Base-by-base conservation (phyloP, 1,284 basidiomycete genomes). In the Ceratorhiza oryzae-sativae region DNA sequence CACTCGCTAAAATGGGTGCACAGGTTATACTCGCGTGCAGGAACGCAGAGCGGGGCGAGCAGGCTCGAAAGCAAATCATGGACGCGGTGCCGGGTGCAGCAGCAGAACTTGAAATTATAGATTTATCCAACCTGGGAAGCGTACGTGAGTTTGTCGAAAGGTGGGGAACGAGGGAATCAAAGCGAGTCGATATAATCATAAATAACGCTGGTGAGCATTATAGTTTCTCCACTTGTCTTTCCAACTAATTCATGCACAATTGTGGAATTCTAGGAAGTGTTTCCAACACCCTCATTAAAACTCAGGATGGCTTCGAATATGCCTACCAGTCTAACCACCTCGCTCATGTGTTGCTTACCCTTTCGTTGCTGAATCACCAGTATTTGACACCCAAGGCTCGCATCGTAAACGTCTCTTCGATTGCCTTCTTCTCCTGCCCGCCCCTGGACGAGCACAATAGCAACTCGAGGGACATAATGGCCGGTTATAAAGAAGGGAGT, bases 11-110 rank as follows among this genome's bases (percentile, higher is more conserved):
- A 36, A 79, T 80, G 23, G 79, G 80, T n/a, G 83, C 82, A 0
- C 79, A 79, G 23, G 81, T 83, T 25, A 78, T 84, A 63, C 76
- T 84, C 60, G 76, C 83, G 39, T 82, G 82, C 51, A 77, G 80
- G 65, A 80, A 81, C 70, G 74, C 79, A 36, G 82, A 84, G 68
- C 79, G 81, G 62, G 82, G 80, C 6, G 80, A 82, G 27, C 78
- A 80, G 39, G 83, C 83, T 10, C 79, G 84, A 51, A 74, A 73
- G 20, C 76, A 81, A 56, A 83, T 84, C 76, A 80, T 79, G 72
- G 75, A 78, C 56, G 71, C 74, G n/a, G 15, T 41, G 34, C 55
- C 55, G 3, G n/a, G 10, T 12, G 53, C n/a, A 42, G 25, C 46
- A 18, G 72, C 71, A 12, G 72, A 65, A 42, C 39, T 75, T 25